Percentiles rank a stretch among this genome's conserved stretches.
phyloP scores from a whole-genome alignment of 2,329 filamentous ascomycete species.

The Ophiostoma montium region DNA sequence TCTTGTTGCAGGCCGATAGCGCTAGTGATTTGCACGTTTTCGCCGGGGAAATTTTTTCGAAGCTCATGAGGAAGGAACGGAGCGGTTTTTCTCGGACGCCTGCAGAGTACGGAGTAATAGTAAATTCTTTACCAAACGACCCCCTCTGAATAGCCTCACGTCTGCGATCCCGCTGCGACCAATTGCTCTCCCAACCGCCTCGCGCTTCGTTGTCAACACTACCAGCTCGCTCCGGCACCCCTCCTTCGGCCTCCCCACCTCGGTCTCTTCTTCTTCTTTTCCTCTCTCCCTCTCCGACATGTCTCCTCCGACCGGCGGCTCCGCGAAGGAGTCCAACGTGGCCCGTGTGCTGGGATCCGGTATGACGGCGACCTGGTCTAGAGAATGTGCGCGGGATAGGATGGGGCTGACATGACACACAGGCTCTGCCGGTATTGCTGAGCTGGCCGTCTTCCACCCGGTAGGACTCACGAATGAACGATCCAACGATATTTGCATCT shows the following conservation, averaged over 20 bases:
- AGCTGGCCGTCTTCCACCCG: conserved; percentile 85
- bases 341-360: conserved; percentile 87
- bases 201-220: not conserved
- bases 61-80: conserved; percentile 1
- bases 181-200: not conserved
- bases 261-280: not conserved
- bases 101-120: no score
- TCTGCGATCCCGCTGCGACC: not conserved
- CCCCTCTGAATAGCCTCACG: not conserved
- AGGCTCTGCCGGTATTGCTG: conserved; percentile 88
- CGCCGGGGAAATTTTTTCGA: conserved; percentile 8
- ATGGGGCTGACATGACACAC: conserved; percentile 7
- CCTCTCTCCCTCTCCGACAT: conserved; percentile 25
- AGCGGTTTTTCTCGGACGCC: not conserved
- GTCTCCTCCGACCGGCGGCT: conserved; percentile 41
- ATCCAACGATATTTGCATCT: not conserved
- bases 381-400: not conserved
- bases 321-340: conserved; percentile 70
- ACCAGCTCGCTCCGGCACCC: not conserved
- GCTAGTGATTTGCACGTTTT: conserved; percentile 7
- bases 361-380: conserved; percentile 24
- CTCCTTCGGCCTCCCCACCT: not conserved
- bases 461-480: no score
- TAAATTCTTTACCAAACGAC: no score
- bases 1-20: conserved; percentile 5